Base-by-base conservation (phyloP, 148 eudicot species). In the Euryodendron excelsum region DNA sequence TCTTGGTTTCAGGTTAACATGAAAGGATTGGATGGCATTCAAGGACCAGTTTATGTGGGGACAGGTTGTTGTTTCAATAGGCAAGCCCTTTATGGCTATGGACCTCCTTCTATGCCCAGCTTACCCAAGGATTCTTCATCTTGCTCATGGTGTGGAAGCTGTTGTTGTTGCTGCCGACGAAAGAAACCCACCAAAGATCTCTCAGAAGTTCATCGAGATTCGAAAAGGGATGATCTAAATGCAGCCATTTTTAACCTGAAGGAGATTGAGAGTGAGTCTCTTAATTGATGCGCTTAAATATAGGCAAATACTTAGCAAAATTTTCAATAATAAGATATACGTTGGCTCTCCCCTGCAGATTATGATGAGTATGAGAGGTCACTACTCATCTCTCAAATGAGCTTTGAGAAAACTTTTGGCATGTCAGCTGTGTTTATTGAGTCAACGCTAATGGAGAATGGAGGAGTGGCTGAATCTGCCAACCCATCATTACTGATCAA, bases 391-490 rank as follows among this genome's bases (percentile, higher is more conserved):
- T 96, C 99, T n/a, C 97, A 96, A 53, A 88, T 93, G 87, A 96
- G 99, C 83, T 96, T 96, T 75, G 99, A 96, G 89, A 96, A 96
- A 81, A 96, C 99, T 73, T 96, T 96, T 86, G 99, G 99, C 41
- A 79, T 89, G 69, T 96, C 99, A 56, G 61, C 97, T 4, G 99
- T 96, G 70, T 94, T 96, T 75, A 93, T 96, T 11, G 99, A 96
- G 86, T 96, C 99, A 10, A 96, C 99, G 13, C 60, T 96, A 36
- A 92, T 96, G 97, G 99, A 93, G 81, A 86, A 91, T 70, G 99
- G 99, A 69, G 99, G 99, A 63, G 80, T 93, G 33, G 86, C 99
- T 18, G 98, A 96, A 25, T 92, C 97, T 74, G 86, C 93, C 36
- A 79, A 96, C 82, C 86, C 99, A n/a, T 85, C 98, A 12, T 83